A percentile compares a stretch with the other conserved stretches of the same genome.
These are phyloP conservation scores for Magnaporthiopsis rhizophila DNA, from an alignment of 2,329 filamentous ascomycete species.

Conservation along the genomic window DNA sequence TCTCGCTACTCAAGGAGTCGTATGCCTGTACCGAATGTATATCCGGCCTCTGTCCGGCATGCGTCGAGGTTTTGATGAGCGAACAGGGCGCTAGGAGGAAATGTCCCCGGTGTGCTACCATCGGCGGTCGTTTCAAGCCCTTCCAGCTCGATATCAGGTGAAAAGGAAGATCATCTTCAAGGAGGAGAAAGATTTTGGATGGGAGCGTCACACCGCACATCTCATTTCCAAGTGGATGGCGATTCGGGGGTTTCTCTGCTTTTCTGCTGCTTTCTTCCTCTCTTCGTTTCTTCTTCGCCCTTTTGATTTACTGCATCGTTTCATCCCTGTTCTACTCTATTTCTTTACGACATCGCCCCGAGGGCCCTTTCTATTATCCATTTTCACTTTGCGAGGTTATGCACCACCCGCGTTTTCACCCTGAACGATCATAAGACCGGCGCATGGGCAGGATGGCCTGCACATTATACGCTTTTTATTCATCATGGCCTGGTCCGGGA, in stretches of 20 bases:
- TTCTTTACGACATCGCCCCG: neutral
- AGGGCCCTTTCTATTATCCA: neutral
- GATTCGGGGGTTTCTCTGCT: neutral
- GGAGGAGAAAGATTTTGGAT: neutral
- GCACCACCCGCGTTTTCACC: neutral
- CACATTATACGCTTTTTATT: neutral
- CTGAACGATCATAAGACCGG: neutral
- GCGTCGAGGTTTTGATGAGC: constrained; percentile 71
- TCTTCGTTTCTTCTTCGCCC: constrained; percentile 3
- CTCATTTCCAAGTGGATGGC: neutral
- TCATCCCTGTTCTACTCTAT: neutral
- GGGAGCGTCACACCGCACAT: constrained; percentile 3
- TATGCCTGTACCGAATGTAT: constrained; percentile 97
- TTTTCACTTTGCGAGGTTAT: neutral
- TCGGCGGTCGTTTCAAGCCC: constrained; percentile 74
- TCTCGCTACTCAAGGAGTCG: constrained; percentile 71
- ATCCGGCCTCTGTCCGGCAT: constrained; percentile 82
- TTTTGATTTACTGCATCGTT: neutral
- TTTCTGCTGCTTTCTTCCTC: neutral
- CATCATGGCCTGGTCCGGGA: neutral
- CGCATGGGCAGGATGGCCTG: neutral
- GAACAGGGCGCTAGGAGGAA: constrained; percentile 69
- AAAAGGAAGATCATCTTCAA: constrained; percentile 17
- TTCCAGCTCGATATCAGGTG: constrained; percentile 77
- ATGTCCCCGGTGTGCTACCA: constrained; percentile 71